These are phyloP conservation scores for Athelia sp. DNA, from an alignment of 1,284 basidiomycete genomes.

Conservation along the genomic window DNA sequence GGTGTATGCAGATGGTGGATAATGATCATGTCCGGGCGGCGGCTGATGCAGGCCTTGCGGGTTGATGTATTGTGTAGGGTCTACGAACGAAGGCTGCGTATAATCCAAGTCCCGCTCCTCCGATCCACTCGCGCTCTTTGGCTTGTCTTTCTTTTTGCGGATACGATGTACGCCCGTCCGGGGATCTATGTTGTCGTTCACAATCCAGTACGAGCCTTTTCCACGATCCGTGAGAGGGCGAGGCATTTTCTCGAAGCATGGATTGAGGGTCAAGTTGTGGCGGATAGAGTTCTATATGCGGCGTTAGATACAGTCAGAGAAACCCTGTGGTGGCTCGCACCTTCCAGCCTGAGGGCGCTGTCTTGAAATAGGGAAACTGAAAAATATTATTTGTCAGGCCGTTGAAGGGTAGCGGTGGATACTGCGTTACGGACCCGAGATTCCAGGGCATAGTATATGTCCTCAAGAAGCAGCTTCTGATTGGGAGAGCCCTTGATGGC, in stretches of 20 bases:
- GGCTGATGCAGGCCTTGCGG: slow-evolving; percentile 22
- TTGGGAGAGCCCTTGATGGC: slow-evolving; percentile 47
- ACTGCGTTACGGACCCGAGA: slow-evolving; percentile 28
- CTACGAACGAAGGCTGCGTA: slow-evolving; percentile 4
- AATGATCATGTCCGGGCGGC: slow-evolving; percentile 23
- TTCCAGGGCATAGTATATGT: slow-evolving; percentile 46
- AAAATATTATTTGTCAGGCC: neutral
- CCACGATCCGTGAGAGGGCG: slow-evolving; percentile 51
- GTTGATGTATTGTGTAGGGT: slow-evolving; percentile 19
- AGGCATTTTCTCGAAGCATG: slow-evolving; percentile 58
- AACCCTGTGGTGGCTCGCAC: slow-evolving; percentile 16
- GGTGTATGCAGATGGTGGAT: slow-evolving; percentile 21
- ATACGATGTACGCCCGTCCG: slow-evolving; percentile 43
- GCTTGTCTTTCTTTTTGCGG: slow-evolving; percentile 36
- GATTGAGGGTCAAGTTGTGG: slow-evolving; percentile 63
- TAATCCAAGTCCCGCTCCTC: slow-evolving; percentile 23
- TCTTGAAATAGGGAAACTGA: slow-evolving; percentile 44
- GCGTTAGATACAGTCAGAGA: slow-evolving; percentile 1
- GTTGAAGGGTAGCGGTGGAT: no score
- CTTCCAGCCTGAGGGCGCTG: slow-evolving; percentile 47
- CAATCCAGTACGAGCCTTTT: slow-evolving; percentile 48
- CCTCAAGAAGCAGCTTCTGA: slow-evolving; percentile 40
- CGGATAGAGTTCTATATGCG: slow-evolving; percentile 56
- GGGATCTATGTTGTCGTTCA: slow-evolving; percentile 45
- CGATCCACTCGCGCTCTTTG: slow-evolving; percentile 9